These are phyloP conservation scores for Mangifera indica DNA, from an alignment of 345 rosid genomes.

Conservation along the genomic window DNA sequence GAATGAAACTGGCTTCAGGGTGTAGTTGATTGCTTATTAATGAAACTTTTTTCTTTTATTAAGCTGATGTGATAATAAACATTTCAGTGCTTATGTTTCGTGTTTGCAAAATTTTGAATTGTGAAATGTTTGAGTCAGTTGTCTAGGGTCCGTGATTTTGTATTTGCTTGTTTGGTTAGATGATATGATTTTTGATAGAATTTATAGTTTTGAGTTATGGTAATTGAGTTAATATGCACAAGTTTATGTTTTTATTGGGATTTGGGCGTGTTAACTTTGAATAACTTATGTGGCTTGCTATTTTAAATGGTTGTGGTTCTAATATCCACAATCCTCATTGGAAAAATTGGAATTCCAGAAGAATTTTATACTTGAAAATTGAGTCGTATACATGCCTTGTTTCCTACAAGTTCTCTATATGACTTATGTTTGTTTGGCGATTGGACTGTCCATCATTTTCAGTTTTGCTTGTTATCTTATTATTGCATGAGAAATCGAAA, in stretches of 20 bases:
- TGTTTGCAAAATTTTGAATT: no score
- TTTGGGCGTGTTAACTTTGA: no score
- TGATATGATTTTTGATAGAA: not conserved
- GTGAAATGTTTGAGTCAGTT: no score
- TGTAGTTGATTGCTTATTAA: conserved; percentile 13
- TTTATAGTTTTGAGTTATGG: not conserved
- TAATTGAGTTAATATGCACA: not conserved
- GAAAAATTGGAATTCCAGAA: not conserved
- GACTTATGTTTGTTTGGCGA: not conserved
- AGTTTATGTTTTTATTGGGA: not conserved
- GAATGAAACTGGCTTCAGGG: conserved; percentile 75
- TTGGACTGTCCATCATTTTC: not conserved
- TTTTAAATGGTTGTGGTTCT: not conserved
- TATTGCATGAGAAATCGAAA: not conserved
- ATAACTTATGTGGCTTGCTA: not conserved
- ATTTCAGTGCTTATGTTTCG: no score
- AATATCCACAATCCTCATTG: not conserved
- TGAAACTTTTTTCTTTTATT: no score
- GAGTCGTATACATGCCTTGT: not conserved
- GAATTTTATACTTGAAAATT: not conserved
- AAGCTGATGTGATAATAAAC: no score
- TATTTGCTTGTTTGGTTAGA: not conserved
- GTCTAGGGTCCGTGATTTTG: not conserved
- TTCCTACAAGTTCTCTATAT: not conserved
- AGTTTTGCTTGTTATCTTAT: not conserved